Percentiles rank a stretch among this genome's conserved stretches.
Evolutionary conservation across 208 protist species (phyloP).

Genomic region (Trypanosomatidae sp.): DNA sequence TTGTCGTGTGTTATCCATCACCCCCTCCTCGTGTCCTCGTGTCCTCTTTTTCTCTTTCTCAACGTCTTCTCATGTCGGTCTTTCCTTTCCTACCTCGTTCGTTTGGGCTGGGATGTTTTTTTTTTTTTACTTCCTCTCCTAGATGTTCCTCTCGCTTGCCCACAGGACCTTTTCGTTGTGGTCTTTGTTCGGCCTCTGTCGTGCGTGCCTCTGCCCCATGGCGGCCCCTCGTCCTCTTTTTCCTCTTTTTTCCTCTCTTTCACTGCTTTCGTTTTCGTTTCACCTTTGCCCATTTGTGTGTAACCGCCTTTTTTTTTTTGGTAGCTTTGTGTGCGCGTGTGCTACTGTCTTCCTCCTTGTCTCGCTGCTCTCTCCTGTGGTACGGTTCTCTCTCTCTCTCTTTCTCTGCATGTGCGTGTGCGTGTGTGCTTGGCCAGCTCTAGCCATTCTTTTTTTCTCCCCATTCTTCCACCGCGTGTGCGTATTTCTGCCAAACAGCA

Average conservation of each 20-base stretch:
- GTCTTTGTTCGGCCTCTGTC: not conserved
- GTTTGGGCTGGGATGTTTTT: not conserved
- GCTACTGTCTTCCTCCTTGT: not conserved
- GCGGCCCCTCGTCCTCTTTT: no score
- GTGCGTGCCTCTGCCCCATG: not conserved
- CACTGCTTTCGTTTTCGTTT: not conserved
- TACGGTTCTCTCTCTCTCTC: not conserved
- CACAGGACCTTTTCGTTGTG: not conserved
- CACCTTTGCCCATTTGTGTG: not conserved
- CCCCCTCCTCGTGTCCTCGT: not conserved
- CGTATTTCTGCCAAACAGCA: not conserved
- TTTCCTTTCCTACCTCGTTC: constrained; percentile 1
- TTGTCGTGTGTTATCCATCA: not conserved
- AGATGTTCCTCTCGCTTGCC: not conserved
- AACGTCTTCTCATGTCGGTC: not conserved
- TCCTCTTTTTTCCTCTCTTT: not conserved
- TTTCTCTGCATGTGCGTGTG: not conserved
- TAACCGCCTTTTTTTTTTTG: not conserved
- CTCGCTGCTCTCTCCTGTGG: not conserved
- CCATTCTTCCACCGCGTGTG: not conserved
- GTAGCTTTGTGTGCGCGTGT: not conserved
- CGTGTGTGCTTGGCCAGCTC: not conserved
- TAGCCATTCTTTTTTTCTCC: not conserved
- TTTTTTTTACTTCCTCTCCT: not conserved
- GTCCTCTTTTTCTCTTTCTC: not conserved